Base-by-base conservation (phyloP, 2,329 filamentous ascomycete species). In the Hymenoscyphus infarciens region DNA sequence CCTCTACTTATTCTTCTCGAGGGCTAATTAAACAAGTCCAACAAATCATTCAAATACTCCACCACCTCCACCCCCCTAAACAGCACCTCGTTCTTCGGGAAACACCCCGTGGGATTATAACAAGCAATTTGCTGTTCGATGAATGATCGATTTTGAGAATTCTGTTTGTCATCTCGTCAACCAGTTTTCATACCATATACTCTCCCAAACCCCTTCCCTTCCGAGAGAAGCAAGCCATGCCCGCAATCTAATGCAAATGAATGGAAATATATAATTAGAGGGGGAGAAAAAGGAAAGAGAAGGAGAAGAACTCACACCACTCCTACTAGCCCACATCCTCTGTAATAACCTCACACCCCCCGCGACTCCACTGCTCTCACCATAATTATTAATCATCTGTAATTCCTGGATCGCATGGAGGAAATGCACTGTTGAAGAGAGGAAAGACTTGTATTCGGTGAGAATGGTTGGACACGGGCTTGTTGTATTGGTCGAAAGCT, bases 41-140 rank as follows among this genome's bases (percentile, higher is more conserved):
- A 67, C 58, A 75, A 65, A 61, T 73, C 72, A 67, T 75, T 75
- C 63, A 75, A 52, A 59, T 70, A 74, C 64, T 75, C 73, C 60
- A 75, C 73, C 19, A 75, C 64, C 67, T 75, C 73, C 8, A 75
- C 70, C 60, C 70, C 71, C 33, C 69, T 65, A 56, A 68, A 70
- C 56, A 75, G 39, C 22, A 75, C 71, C 64, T 74, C 73, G 45
- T 65, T 71, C 55, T 69, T 70, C 16, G 62, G 64, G 64, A 73
- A 74, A 64, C 72, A 75, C 3, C 64, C 61, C 15, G 69, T 70
- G 8, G 60, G 54, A 25, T 42, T 56, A 67, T 72, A 74, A 25
- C 72, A 58, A 19, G 27, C 61, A 61, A 74, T 63, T 52, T 74
- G 71, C 63, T 75, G 73, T 63, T 75, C 73, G 33, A 75, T 74